A percentile compares a stretch with the other conserved stretches of the same genome.
Conservation (phyloP, 2,329 filamentous ascomycete genomes). For the Thielaviopsis ethacetica region DNA sequence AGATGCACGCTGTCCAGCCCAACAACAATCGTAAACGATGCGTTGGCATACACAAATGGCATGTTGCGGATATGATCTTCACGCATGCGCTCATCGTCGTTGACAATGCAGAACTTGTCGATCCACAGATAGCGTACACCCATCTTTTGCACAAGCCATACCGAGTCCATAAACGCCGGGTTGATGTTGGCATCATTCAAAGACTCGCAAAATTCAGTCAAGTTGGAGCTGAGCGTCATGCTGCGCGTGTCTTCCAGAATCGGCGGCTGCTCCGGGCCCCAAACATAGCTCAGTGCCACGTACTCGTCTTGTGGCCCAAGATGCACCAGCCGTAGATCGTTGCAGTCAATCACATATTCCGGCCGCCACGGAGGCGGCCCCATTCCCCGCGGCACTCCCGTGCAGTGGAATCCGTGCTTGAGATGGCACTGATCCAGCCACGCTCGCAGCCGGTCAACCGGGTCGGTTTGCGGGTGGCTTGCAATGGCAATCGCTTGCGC, state of each 20-base stretch:
- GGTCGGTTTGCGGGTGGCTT: constrained; percentile 19
- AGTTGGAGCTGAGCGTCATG: constrained; percentile 22
- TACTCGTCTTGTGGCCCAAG: constrained; percentile 25
- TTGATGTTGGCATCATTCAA: constrained; percentile 24
- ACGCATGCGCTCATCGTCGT: constrained; percentile 25
- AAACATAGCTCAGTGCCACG: constrained; percentile 30
- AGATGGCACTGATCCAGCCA: constrained; percentile 28
- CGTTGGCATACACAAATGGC: constrained; percentile 28
- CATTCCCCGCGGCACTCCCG: constrained; percentile 12
- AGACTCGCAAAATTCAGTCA: constrained; percentile 21
- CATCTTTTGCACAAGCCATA: constrained; percentile 27
- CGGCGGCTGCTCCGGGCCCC: constrained; percentile 17
- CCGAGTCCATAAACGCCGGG: constrained; percentile 27
- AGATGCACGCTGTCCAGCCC: constrained; percentile 24
- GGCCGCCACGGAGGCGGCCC: constrained; percentile 23
- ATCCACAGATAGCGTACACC: constrained; percentile 29
- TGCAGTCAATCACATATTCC: constrained; percentile 25
- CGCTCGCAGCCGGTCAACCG: constrained; percentile 23
- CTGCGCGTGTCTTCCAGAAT: constrained; percentile 15
- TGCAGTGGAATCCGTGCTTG: constrained; percentile 27
- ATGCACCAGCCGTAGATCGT: constrained; percentile 23
- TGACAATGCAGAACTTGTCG: constrained; percentile 28
- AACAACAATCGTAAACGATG: constrained; percentile 28
- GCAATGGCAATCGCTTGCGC: constrained; percentile 12
- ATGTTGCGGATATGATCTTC: constrained; percentile 27